Conservation (phyloP, 1,284 basidiomycete genomes). For the Uromyces viciae-fabae region DNA sequence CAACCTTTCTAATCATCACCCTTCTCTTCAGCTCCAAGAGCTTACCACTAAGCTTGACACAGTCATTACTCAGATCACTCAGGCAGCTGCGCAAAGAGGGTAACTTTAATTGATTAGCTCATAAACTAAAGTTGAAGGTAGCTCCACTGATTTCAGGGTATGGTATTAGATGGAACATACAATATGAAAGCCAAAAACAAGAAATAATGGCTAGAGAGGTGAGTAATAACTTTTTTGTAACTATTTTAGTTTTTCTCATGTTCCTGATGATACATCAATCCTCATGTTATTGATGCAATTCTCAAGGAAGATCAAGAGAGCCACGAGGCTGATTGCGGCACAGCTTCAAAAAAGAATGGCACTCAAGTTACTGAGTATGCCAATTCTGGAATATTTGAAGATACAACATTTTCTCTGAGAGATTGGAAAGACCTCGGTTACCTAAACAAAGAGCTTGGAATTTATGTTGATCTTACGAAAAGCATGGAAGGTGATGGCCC, state of each 20-base stretch:
- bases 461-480: neutral
- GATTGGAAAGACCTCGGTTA: neutral
- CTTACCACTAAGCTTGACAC: neutral
- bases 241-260: neutral
- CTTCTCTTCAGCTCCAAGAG: neutral
- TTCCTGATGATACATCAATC: neutral
- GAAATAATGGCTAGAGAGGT: neutral
- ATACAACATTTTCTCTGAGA: neutral
- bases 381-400: neutral
- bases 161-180: neutral
- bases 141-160: neutral
- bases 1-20: neutral
- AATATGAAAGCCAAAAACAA: neutral
- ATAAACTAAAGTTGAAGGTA: neutral
- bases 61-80: neutral
- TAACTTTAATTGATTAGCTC: neutral
- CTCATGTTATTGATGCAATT: neutral
- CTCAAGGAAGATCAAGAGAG: neutral
- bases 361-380: neutral
- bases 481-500: neutral
- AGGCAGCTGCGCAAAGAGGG: neutral
- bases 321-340: neutral
- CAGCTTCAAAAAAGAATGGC: slow-evolving; percentile 1
- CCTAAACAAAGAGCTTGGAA: neutral
- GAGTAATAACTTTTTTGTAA: neutral